Conservation (phyloP, 306 rosid species). For the Pyrus bretschneideri region DNA sequence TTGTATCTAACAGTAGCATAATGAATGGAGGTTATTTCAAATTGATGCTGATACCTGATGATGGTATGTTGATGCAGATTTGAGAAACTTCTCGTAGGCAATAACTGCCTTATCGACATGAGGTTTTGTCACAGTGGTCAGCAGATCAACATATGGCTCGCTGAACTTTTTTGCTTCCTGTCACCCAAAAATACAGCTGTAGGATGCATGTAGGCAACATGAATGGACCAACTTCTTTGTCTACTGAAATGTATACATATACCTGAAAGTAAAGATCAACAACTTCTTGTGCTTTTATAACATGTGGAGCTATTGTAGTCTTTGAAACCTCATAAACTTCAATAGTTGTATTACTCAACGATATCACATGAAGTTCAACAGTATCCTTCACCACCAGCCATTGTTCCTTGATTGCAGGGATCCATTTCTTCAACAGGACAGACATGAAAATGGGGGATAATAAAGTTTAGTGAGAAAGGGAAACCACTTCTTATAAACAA, state of each 20-base stretch:
- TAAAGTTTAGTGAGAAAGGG: background rate
- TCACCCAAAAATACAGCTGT: slow-evolving; percentile 18
- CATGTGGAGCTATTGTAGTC: slow-evolving; percentile 56
- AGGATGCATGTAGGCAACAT: slow-evolving; percentile 15
- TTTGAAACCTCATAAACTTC: slow-evolving; percentile 64
- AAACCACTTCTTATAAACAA: background rate
- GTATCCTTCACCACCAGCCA: slow-evolving; percentile 52
- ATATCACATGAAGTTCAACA: slow-evolving; percentile 62
- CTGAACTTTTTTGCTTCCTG: slow-evolving; percentile 77
- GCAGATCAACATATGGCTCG: slow-evolving; percentile 84
- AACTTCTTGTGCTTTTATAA: slow-evolving; percentile 39
- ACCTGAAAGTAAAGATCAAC: slow-evolving; percentile 83
- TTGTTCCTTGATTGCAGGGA: slow-evolving; percentile 57
- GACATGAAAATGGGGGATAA: slow-evolving; percentile 3
- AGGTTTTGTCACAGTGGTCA: slow-evolving; percentile 66
- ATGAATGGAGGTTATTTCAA: background rate
- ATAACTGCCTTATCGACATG: slow-evolving; percentile 63
- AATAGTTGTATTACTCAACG: slow-evolving; percentile 36
- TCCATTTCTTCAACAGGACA: slow-evolving; percentile 51
- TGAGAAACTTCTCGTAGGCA: slow-evolving; percentile 63
- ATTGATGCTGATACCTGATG: slow-evolving; percentile 46
- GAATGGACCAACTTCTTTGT: background rate
- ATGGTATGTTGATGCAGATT: slow-evolving; percentile 76
- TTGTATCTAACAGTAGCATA: slow-evolving; percentile 5
- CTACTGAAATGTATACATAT: background rate